A percentile compares a stretch with the other conserved stretches of the same genome.
These are phyloP conservation scores for Fusarium irregulare DNA, from an alignment of 2,329 filamentous ascomycete species.

Conservation along the genomic window DNA sequence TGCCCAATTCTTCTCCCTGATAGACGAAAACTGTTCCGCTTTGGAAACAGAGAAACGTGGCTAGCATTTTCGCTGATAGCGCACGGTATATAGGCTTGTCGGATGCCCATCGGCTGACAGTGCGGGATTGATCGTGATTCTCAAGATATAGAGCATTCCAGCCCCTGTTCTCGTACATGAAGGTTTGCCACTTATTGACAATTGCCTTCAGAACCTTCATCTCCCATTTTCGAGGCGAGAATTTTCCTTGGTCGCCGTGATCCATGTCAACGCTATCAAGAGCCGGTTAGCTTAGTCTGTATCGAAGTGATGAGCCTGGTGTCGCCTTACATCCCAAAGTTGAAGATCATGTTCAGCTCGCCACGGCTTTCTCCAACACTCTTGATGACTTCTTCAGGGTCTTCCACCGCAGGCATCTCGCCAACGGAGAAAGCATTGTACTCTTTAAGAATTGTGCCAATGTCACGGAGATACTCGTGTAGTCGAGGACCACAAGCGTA, in stretches of 20 bases:
- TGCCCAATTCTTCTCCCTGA: conserved; percentile 71
- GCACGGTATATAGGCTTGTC: conserved; percentile 26
- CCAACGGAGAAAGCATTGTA: conserved; percentile 73
- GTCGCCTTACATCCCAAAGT: conserved; percentile 60
- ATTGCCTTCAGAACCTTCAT: conserved; percentile 33
- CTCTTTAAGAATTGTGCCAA: conserved; percentile 64
- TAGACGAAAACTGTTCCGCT: conserved; percentile 68
- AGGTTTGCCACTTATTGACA: conserved; percentile 57
- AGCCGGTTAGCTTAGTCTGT: neutral
- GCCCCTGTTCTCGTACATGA: conserved; percentile 57
- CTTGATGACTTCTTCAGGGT: conserved; percentile 63
- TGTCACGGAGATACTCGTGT: conserved; percentile 71
- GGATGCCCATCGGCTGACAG: conserved; percentile 59
- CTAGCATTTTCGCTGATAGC: conserved; percentile 65
- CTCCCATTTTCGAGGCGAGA: conserved; percentile 25
- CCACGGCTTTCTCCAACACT: conserved; percentile 62
- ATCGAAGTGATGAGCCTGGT: neutral
- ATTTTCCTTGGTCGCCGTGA: conserved; percentile 55
- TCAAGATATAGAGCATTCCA: conserved; percentile 72
- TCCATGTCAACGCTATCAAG: conserved; percentile 62
- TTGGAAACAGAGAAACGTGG: conserved; percentile 53
- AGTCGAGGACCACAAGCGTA: conserved; percentile 71
- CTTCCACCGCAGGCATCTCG: conserved; percentile 69
- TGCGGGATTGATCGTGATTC: conserved; percentile 71
- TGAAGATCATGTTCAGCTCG: conserved; percentile 72